Conservation (phyloP, 805 yeast genomes). For the Wickerhamomyces chaumierensis region DNA sequence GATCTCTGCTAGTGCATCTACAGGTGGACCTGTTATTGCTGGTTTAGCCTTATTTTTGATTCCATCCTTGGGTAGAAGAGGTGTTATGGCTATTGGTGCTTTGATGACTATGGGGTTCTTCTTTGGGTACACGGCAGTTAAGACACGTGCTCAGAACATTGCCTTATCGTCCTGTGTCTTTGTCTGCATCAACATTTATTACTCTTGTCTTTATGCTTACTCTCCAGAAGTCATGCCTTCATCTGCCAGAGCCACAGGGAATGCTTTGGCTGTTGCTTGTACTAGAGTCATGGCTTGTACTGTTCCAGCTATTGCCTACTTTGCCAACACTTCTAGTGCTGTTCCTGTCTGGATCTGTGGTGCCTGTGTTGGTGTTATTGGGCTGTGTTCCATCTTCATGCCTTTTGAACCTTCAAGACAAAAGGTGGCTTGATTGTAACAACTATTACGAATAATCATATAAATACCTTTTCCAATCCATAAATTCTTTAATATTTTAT, state of each 20-base stretch:
- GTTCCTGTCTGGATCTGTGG: constrained; percentile 28
- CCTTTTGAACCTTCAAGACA: constrained; percentile 37
- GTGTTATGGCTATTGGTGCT: constrained; percentile 42
- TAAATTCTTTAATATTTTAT: too few species aligned
- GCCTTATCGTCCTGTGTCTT: constrained; percentile 25
- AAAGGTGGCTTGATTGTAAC: constrained; percentile 10
- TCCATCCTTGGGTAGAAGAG: constrained; percentile 38
- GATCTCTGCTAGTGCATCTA: constrained; percentile 30
- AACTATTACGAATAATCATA: too few species aligned
- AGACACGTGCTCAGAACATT: constrained; percentile 38
- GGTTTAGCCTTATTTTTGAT: constrained; percentile 22
- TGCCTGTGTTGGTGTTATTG: constrained; percentile 35
- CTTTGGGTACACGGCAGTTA: constrained; percentile 55
- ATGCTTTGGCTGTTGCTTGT: constrained; percentile 43
- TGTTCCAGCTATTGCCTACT: constrained; percentile 43
- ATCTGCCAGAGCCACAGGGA: constrained; percentile 43
- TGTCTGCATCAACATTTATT: constrained; percentile 33
- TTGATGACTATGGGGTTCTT: constrained; percentile 42
- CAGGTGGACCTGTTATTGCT: constrained; percentile 38
- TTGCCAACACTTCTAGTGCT: constrained; percentile 19
- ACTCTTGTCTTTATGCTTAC: constrained; percentile 52
- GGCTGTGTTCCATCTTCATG: constrained; percentile 30
- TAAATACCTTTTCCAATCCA: too few species aligned
- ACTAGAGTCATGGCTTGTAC: constrained; percentile 41
- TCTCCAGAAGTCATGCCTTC: constrained; percentile 56